Conservation (phyloP, 2,329 filamentous ascomycete genomes). For the Colletotrichum orchidophilum region DNA sequence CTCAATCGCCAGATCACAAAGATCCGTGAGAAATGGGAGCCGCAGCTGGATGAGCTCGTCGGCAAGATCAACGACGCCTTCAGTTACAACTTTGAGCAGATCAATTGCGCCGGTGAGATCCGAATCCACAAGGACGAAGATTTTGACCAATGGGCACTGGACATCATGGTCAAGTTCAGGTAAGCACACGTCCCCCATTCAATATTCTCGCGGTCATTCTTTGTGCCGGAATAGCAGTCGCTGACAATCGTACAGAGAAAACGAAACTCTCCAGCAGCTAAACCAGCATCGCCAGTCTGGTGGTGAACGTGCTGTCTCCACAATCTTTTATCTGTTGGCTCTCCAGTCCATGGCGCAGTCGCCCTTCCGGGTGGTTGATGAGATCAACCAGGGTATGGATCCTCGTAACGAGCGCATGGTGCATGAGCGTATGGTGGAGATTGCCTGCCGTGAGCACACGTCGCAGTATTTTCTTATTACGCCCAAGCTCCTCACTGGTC, state of each 20-base stretch:
- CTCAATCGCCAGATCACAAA: conserved; percentile 68
- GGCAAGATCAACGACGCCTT: conserved; percentile 89
- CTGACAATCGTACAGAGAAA: conserved; percentile 62
- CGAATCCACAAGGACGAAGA: conserved; percentile 88
- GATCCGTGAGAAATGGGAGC: conserved; percentile 82
- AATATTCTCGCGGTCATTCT: background rate
- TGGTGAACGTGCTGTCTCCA: conserved; percentile 94
- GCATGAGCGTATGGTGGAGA: conserved; percentile 97
- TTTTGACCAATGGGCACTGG: conserved; percentile 92
- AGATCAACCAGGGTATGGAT: conserved; percentile 99
- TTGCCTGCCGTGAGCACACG: conserved; percentile 86
- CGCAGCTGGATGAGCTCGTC: conserved; percentile 80
- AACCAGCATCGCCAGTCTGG: conserved; percentile 95
- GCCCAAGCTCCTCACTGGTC: conserved; percentile 86
- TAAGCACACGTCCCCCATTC: conserved; percentile 51
- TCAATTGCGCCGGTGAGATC: conserved; percentile 93
- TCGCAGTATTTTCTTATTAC: conserved; percentile 96
- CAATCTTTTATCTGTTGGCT: conserved; percentile 99
- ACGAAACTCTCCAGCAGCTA: conserved; percentile 84
- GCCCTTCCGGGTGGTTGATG: conserved; percentile 97
- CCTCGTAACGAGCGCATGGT: conserved; percentile 98
- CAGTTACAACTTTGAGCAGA: conserved; percentile 90
- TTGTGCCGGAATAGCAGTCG: background rate
- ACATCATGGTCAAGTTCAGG: conserved; percentile 96
- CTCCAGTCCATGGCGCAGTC: conserved; percentile 92